Evolutionary conservation across 495 filamentous ascomycete genomes (phyloP).

Genomic region (Xylaria grammica): DNA sequence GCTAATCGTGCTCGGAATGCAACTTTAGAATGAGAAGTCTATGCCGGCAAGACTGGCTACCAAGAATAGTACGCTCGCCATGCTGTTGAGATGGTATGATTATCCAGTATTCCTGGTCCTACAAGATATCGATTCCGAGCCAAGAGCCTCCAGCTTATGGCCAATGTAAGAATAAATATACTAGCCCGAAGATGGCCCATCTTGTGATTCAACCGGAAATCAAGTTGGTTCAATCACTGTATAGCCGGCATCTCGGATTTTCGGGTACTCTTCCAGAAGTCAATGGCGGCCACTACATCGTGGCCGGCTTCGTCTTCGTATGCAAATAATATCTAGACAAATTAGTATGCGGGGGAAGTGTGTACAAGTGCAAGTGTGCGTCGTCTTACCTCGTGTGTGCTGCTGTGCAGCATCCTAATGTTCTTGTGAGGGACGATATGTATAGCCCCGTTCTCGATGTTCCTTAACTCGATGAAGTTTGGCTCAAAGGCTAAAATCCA

Average conservation of each 20-base stretch:
- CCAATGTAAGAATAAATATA: constrained; percentile 16
- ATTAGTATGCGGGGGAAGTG: constrained; percentile 61
- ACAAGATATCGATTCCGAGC: constrained; percentile 19
- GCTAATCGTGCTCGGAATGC: constrained; percentile 9
- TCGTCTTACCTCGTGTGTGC: constrained; percentile 84
- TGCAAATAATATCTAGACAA: constrained; percentile 62
- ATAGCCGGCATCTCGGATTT: constrained; percentile 41
- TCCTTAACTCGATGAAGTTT: constrained; percentile 96
- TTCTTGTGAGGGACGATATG: constrained; percentile 95
- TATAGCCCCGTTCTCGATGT: constrained; percentile 90
- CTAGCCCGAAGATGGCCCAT: neutral
- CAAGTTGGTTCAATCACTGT: constrained; percentile 10
- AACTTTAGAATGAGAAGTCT: constrained; percentile 16
- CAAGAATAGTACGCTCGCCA: constrained; percentile 20
- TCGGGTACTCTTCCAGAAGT: constrained; percentile 84
- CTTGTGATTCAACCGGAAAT: neutral
- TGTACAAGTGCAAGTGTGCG: constrained; percentile 39
- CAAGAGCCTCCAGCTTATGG: constrained; percentile 3
- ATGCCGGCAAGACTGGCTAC: constrained; percentile 18
- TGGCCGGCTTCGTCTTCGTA: constrained; percentile 96
- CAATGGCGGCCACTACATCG: constrained; percentile 91
- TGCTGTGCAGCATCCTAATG: constrained; percentile 95
- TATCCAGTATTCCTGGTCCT: constrained; percentile 28
- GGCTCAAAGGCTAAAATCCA: constrained; percentile 98
- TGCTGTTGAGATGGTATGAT: constrained; percentile 22